Percentiles rank a stretch among this genome's conserved stretches.
Evolutionary conservation across 768 basidiomycete species (phyloP).

Genomic region (Infundibulicybe gibba): DNA sequence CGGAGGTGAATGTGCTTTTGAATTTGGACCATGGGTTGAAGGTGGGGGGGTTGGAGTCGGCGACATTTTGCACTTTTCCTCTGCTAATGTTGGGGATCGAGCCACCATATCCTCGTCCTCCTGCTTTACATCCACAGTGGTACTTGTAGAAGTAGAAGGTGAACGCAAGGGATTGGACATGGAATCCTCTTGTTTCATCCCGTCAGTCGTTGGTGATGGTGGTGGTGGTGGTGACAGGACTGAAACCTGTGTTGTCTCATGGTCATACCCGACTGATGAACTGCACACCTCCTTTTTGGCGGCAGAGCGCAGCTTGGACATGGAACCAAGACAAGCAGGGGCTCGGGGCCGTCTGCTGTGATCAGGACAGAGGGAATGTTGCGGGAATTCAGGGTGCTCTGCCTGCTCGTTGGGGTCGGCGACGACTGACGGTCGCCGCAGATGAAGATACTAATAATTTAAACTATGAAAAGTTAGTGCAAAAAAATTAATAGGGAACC

Average conservation of each 20-base stretch:
- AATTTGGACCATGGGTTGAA: conserved; percentile 26
- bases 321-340: conserved; percentile 2
- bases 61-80: conserved; percentile 27
- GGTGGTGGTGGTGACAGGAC: conserved; percentile 13
- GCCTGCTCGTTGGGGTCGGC: no score
- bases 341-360: not conserved
- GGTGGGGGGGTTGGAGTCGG: conserved; percentile 30
- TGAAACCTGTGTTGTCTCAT: conserved; percentile 7
- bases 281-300: conserved; percentile 12
- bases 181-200: no score
- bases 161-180: conserved; percentile 18
- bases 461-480: no score
- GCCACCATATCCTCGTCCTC: conserved; percentile 25
- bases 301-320: conserved; percentile 8
- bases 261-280: conserved; percentile 13
- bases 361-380: conserved; percentile 7
- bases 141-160: conserved; percentile 18
- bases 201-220: conserved; percentile 5
- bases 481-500: no score
- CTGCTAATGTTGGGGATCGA: not conserved
- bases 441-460: no score
- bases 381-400: no score
- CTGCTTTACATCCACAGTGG: conserved; percentile 26
- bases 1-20: conserved; percentile 38
- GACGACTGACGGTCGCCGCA: no score